Evolutionary conservation across 441 rosid genomes (phyloP).

Genomic region (Adansonia madagascariensis): DNA sequence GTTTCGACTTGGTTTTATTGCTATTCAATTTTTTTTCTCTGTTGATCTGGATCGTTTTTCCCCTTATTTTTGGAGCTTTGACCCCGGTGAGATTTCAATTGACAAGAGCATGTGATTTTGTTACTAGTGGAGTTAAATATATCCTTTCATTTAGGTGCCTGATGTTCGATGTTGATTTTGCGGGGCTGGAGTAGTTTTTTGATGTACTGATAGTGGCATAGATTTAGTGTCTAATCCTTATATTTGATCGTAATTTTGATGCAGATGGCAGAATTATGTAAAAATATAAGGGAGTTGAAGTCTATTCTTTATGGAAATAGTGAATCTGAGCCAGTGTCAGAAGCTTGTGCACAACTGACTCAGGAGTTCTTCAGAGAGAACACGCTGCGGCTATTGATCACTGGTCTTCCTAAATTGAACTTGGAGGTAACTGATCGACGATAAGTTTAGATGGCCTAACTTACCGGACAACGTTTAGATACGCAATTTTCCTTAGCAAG

Average conservation of each 20-base stretch:
- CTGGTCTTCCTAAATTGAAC: slow-evolving; percentile 79
- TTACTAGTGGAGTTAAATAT: background rate
- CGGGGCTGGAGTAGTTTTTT: background rate
- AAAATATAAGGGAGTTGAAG: slow-evolving; percentile 82
- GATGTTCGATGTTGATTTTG: background rate
- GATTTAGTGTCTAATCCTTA: background rate
- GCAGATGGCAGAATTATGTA: slow-evolving; percentile 78
- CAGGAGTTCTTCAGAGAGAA: slow-evolving; percentile 89
- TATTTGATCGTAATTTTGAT: background rate
- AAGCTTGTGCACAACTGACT: slow-evolving; percentile 90
- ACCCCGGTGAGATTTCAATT: background rate
- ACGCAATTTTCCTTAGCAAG: background rate
- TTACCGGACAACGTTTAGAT: slow-evolving; percentile 10
- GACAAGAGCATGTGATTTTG: background rate
- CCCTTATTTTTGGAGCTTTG: background rate
- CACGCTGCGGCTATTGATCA: slow-evolving; percentile 70
- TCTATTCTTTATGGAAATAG: slow-evolving; percentile 85
- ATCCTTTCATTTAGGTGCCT: background rate
- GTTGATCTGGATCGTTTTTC: background rate
- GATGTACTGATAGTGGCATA: background rate
- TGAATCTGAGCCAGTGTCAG: slow-evolving; percentile 90
- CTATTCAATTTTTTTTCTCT: background rate
- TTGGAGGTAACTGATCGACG: slow-evolving; percentile 57
- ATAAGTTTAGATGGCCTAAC: background rate
- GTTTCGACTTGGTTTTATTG: background rate